Base-by-base conservation (phyloP, 495 filamentous ascomycete species). In the Neurospora intermedia region DNA sequence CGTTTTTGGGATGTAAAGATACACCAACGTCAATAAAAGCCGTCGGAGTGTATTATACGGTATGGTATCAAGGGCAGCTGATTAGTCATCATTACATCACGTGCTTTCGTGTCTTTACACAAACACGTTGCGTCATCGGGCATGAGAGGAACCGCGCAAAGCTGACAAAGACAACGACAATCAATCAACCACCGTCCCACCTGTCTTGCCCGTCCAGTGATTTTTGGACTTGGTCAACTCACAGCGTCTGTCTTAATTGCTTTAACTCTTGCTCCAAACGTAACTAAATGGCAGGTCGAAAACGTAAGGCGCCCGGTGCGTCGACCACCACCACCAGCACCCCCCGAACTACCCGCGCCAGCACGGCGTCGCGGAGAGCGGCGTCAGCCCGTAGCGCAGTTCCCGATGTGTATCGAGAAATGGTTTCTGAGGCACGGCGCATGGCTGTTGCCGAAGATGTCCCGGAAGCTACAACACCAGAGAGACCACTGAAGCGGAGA, bases 401-500 rank as follows among this genome's bases (percentile, higher is more conserved):
- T 3, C 73, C 73, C 3, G 72, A 70, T 42, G 40, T 75, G n/a
- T 73, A 75, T 66, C 76, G 77, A 46, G 75, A 78, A 48, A 70
- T 78, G 74, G 42, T 78, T 8, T 35, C n/a, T 1, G 75, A 75
- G 69, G 72, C 71, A 5, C 72, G 74, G 41, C 16, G 41, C 23
- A 23, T 39, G 20, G 70, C 3, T 15, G 23, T 23, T 13, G 43
- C 31, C 0, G 18, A 31, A 8, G 71, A 70, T 1, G 0, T 35
- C 9, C 39, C 10, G 8, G 11, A 45, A 18, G 54, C 27, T 2
- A 39, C n/a, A 10, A 27, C 38, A 13, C 23, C 31, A 2, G 81
- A 83, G 71, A 79, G 78, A 69, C 81, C 84, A 0, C 43, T 79
- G 23, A 83, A 86, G 42, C 80, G 83, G 40, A 83, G 83, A 73